phyloP scores from a whole-genome alignment of 495 filamentous ascomycete genomes.

The Xanthoparmelia taractica region DNA sequence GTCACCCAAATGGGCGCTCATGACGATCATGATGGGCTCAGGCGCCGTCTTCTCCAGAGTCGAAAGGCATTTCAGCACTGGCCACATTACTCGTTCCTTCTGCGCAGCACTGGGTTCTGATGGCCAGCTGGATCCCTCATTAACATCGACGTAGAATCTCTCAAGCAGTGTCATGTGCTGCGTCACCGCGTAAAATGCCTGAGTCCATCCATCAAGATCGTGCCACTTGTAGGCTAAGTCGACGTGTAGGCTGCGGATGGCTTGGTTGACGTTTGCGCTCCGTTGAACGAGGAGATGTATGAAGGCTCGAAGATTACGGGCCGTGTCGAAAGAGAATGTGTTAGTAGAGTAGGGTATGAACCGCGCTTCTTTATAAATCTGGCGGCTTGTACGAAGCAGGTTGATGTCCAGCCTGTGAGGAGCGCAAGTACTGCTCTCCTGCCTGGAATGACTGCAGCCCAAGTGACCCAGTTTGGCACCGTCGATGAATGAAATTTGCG shows the following conservation, averaged over 20 bases:
- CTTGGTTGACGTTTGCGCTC: not conserved
- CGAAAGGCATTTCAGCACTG: not conserved
- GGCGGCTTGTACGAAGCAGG: not conserved
- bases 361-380: conserved; percentile 1
- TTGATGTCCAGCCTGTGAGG: not conserved
- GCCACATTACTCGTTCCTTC: not conserved
- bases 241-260: not conserved
- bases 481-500: too few relatives aligned
- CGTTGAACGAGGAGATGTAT: not conserved
- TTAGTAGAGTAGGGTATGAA: not conserved
- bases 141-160: not conserved
- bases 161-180: not conserved
- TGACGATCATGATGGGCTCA: not conserved
- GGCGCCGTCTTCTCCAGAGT: not conserved
- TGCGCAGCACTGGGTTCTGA: not conserved
- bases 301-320: not conserved
- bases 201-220: not conserved
- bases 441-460: too few relatives aligned
- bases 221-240: not conserved
- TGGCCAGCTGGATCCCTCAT: not conserved
- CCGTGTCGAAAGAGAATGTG: not conserved
- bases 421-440: too few relatives aligned
- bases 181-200: not conserved
- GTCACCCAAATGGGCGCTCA: not conserved
- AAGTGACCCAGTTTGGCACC: too few relatives aligned